Evolutionary conservation across 2,329 filamentous ascomycete species (phyloP), one percentile per base, ranked within the genome.

Genomic region (Fusarium torreyae): DNA sequence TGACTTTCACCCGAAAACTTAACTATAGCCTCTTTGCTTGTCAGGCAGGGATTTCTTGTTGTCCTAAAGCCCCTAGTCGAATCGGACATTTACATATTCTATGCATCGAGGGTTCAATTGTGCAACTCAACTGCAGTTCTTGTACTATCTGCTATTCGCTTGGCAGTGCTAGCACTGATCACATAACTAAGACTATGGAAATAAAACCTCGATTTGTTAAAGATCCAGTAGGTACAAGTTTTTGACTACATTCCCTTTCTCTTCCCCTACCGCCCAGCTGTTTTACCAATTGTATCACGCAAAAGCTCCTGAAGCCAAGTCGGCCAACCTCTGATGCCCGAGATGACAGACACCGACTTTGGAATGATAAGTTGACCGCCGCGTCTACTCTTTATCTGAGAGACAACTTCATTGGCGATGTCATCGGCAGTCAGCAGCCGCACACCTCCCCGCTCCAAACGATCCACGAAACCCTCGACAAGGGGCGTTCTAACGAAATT

Each of bases 401-500:
- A 77, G 28, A 84, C 78, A 22, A 87, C 80, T 1, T 78, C 79
- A 1, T 74, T 73, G 0, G 84, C 80, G 2, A 87, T 79, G 18
- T 77, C 59, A n/a, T 81, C 77, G 13, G 69, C 61, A 0, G 69
- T 77, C 34, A 82, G 61, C 44, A 81, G 63, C 4, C 68, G 56
- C 3, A 78, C 73, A 3, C 79, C 77, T 1, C 69, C 58, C 17
- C 57, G 44, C 61, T 79, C 69, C 4, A 79, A 58, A 7, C 66
- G 69, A 22, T 74, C 73, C 2, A 65, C 68, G 60, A 77, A 75
- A 31, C 77, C 73, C 78, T 81, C 59, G 2, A 78, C 56, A 57
- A 87, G 80, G 1, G 82, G 81, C 0, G 86, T 88, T 40, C 78
- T 77, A 24, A 87, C 83, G 76, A 84, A 87, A 54, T 81, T 78